Evolutionary conservation across 1,284 basidiomycete species (phyloP), one percentile per base, ranked within the genome.

Genomic region (Coniferiporia weirii): DNA sequence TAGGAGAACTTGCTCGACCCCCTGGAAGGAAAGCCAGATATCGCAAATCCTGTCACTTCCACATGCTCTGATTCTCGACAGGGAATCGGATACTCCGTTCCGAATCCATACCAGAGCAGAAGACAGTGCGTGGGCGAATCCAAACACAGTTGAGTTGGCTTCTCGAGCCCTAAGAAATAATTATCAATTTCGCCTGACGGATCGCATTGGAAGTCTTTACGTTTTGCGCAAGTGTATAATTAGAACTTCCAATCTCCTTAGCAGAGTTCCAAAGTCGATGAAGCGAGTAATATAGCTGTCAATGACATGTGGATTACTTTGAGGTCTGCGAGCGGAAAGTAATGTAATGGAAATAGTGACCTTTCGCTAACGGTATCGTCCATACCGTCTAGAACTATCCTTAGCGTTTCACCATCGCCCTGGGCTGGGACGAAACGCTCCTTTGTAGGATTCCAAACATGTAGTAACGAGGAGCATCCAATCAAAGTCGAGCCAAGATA

Each of bases 111-210:
- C 69, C 1, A 88, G 69, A 8, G 81, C 74, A 0, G 79, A 80
- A 1, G 84, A 81, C 4, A 90, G 70, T 0, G 81, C 76, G 66
- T 91, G 85, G 0, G 78, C 76, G 64, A 89, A 86, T 5, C 87
- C 83, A 66, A 88, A 80, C 8, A 81, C 69, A 8, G 81, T 82
- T 5, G 85, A 77, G 5, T 54, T 54, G 20, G 52, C 38, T 8
- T 12, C 32, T 4, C 40, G 34, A 35, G 35, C 38, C 19, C 58
- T 59, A 38, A 49, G n/a, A 15, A 19, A 17, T 2, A 15, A 32
- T n/a, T 45, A 19, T 38, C 17, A 35, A 34, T 52, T 12, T 15
- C 4, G 13, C 7, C 8, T n/a, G 17, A 35, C 27, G 45, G 10
- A 12, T 36, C 12, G 48, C 52, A 4, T 10, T 9, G 50, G 54